Evolutionary conservation across 2,329 filamentous ascomycete genomes (phyloP), one percentile per base, ranked within the genome.

Genomic region (Xylariomycetidae sp.): DNA sequence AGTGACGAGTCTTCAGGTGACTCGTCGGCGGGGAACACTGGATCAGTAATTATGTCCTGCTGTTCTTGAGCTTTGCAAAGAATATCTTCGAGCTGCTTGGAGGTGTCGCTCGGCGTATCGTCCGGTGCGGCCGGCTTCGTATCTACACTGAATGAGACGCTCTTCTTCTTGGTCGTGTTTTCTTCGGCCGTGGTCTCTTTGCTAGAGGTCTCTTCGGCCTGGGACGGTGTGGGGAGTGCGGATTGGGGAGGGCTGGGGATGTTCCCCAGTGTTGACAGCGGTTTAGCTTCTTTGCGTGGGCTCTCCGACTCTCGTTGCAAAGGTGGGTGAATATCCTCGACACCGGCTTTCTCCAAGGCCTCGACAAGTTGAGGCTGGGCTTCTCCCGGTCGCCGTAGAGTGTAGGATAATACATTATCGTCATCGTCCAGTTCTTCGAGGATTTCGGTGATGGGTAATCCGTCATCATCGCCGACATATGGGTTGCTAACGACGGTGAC

Each of bases 381-480:
- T 33, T 82, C 76, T 6, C 81, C 82, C 0, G 88, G 83, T n/a
- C 66, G 75, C 23, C 79, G 76, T 18, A 83, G 63, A 35, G 67
- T 74, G 47, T 74, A 79, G 0, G 77, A 85, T 31, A 95, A 61
- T 4, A 97, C 74, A 51, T 94, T 92, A 36, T 82, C 92, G 9
- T 94, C 77, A 7, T 96, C 89, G 53, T 97, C 92, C 16, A 97
- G 68, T 63, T 94, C 80, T 61, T 98, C 92, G 34, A 88, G 70
- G 45, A 98, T 97, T 50, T 97, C 92, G 19, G 85, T 89, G 38
- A 97, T 75, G 1, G 88, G 85, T 32, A 88, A 66, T 1, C 80
- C 81, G 10, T 80, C 79, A 40, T 85, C 82, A 40, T 84, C 79
- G 33, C 67, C 69, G 27, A 72, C 67, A 34, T 80, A 77, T 1